Base-by-base conservation (phyloP, 306 rosid species). In the Glycine tomentella region DNA sequence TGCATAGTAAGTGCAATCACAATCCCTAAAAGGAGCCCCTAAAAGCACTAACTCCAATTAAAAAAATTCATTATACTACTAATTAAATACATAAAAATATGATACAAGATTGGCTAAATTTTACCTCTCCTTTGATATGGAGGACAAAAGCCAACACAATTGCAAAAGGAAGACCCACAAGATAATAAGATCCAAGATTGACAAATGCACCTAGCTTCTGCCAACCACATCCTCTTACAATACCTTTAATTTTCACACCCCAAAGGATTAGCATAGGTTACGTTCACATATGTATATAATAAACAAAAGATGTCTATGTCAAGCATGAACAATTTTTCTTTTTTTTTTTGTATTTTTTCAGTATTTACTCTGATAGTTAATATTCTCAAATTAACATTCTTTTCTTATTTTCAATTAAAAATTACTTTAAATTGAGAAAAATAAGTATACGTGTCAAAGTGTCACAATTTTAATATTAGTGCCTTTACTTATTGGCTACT, bases 171-270 rank as follows among this genome's bases (percentile, higher is more conserved):
- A 79, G 55, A 0, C 82, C 82, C 5, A 57, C 48, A 79, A 79
- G 31, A 25, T 25, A 25, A 25, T 25, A 25, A 25, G 31, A 25
- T 25, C 31, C 31, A 25, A 25, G 31, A 25, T 25, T 25, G 31
- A 25, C 31, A 25, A 16, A 42, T 74, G 89, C 86, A 25, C 89
- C 84, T 46, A 86, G 61, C 44, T 86, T 82, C 68, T 86, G 89
- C 86, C 89, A 63, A n/a, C 86, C 89, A 79, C 82, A 82, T 53
- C 89, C 89, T 75, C 86, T 82, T 0, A 72, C 81, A 69, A 82
- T 14, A 20, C 89, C 89, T 86, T 72, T 72, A 25, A 25, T 25
- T 25, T 42, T 64, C 57, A 58, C 46, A 63, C 15, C 20, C 17
- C 12, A 31, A 31, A 55, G 3, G 17, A 57, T 80, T 75, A 69